Evolutionary conservation across 352 stramenopile genomes (phyloP), one percentile per base, ranked within the genome.

Genomic region (Sclerospora graminicola): DNA sequence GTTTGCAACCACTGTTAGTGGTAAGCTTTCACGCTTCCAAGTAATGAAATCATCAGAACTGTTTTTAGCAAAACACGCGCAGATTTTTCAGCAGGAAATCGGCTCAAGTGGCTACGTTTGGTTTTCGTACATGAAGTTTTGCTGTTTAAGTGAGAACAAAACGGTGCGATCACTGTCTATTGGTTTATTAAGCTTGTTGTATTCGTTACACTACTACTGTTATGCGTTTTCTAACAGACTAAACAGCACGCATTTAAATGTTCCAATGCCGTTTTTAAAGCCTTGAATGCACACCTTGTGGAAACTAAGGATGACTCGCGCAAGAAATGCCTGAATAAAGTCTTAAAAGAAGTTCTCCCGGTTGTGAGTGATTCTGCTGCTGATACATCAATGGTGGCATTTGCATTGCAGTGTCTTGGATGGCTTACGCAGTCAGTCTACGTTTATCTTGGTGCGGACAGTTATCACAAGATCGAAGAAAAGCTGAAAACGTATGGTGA

Each of bases 91-190:
- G 5, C 49, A 69, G 23, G 69, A 86, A 37, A 79, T 86, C 21
- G 76, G 72, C 0, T 16, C 50, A n/a, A 79, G 63, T 46, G 62
- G 60, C 2, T 51, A 66, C 18, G 39, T 47, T 11, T 86, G 72
- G 76, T 84, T 81, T 45, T 64, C 64, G 2, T 84, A 82, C 43
- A 80, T 82, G 64, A 80, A 79, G 24, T 84, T 69, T 49, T 89
- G 73, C 44, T 80, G 51, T 11, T 47, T 57, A 29, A 78, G 52
- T 16, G 71, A 84, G 5, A 86, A 63, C 57, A 91, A 91, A 46
- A 89, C 63, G 45, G 79, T 89, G 48, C 10, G 59, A 45, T 21
- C 23, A 5, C 7, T 20, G 4, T 27, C 19, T 27, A 23, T 14
- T 19, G n/a, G 10, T 14, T 38, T 21, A 8, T 37, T 8, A 27